phyloP scores from a whole-genome alignment of 164 flowering plant species.

The Stephania cephalantha region DNA sequence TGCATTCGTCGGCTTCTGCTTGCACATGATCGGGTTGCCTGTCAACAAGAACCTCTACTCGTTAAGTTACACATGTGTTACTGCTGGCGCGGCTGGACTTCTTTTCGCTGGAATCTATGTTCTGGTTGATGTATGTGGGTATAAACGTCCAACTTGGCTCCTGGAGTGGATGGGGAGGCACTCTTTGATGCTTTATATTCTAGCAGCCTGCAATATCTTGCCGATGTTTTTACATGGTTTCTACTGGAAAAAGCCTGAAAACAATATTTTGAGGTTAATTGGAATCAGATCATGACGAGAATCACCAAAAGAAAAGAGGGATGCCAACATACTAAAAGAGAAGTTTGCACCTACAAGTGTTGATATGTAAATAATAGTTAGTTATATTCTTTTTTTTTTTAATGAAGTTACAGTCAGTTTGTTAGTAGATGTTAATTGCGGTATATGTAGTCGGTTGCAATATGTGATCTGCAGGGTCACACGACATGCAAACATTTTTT shows the following conservation, averaged over 20 bases:
- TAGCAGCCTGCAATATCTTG: constrained; percentile 58
- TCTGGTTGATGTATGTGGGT: constrained; percentile 59
- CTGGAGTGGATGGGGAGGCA: constrained; percentile 78
- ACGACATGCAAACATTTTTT: no score
- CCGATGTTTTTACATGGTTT: constrained; percentile 57
- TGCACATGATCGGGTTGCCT: constrained; percentile 57
- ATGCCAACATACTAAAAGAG: no score
- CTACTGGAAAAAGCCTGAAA: constrained; percentile 59
- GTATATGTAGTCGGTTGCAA: no score
- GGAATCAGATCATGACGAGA: constrained; percentile 22
- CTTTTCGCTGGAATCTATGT: constrained; percentile 48
- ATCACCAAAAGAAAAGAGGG: neutral
- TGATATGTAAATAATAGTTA: no score
- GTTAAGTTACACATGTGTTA: constrained; percentile 59
- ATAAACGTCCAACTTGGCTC: constrained; percentile 32
- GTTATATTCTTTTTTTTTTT: no score
- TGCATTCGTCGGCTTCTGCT: constrained; percentile 32
- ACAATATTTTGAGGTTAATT: constrained; percentile 39
- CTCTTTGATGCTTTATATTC: constrained; percentile 50
- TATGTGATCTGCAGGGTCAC: no score
- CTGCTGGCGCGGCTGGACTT: constrained; percentile 65
- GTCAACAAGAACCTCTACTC: constrained; percentile 70
- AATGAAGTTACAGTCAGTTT: no score
- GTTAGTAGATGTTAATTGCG: no score
- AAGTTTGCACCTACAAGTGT: no score